Evolutionary conservation across 345 rosid genomes (phyloP).

Genomic region (Gynandropsis gynandra): DNA sequence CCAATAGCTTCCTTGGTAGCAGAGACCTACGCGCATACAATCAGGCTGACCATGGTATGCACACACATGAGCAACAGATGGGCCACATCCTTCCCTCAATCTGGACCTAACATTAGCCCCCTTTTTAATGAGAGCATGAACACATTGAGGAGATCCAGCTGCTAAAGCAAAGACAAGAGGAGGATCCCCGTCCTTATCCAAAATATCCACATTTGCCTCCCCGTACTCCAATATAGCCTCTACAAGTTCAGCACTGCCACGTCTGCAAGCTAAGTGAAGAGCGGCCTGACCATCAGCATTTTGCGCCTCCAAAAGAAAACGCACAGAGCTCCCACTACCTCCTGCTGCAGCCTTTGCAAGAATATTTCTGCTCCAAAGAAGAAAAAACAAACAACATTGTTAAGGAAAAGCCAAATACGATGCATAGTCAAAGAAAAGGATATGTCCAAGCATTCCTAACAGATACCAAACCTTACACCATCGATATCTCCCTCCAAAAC

Average conservation of each 20-base stretch:
- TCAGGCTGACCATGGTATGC: constrained; percentile 99
- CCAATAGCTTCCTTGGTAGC: constrained; percentile 7
- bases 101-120: constrained; percentile 81
- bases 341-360: constrained; percentile 67
- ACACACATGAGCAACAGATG: constrained; percentile 95
- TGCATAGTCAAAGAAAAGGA: constrained; percentile 19
- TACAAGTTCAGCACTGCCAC: constrained; percentile 86
- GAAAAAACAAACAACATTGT: constrained; percentile 11
- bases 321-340: constrained; percentile 40
- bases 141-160: constrained; percentile 97
- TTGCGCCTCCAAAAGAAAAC: constrained; percentile 65
- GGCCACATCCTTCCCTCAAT: constrained; percentile 85
- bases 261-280: constrained; percentile 95
- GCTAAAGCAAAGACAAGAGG: constrained; percentile 98
- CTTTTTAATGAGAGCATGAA: constrained; percentile 70
- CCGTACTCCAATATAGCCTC: constrained; percentile 58
- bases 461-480: constrained; percentile 72
- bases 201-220: constrained; percentile 72
- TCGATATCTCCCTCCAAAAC: constrained; percentile 63
- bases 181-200: constrained; percentile 95
- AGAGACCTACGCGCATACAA: constrained; percentile 84
- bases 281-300: constrained; percentile 92
- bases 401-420: constrained; percentile 11
- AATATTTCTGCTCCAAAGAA: constrained; percentile 47
- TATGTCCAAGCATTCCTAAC: constrained; percentile 2